A percentile compares a stretch with the other conserved stretches of the same genome.
Conservation (phyloP, 305 asterid genomes). For the Solanum hybrid region DNA sequence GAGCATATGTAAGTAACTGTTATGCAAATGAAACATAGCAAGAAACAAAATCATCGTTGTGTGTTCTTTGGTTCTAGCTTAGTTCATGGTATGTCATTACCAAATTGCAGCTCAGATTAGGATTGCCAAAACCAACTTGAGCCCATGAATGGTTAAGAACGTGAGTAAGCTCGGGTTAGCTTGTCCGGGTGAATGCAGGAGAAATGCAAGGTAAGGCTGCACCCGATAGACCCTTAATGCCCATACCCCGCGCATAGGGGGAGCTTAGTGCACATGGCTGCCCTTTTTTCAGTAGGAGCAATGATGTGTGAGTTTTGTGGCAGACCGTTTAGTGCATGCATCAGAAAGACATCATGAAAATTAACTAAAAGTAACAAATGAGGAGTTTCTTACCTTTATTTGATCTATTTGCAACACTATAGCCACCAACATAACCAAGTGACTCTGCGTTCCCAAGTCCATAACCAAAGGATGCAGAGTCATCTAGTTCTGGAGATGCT, state of each 20-base stretch:
- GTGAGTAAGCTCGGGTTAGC: not conserved
- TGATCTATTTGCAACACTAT: conserved; percentile 32
- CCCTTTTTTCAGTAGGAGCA: not conserved
- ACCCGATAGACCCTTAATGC: not conserved
- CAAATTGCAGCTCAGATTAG: not conserved
- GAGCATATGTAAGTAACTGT: not conserved
- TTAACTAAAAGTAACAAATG: not conserved
- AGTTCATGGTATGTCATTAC: not conserved
- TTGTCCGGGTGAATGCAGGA: not conserved
- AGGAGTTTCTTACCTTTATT: conserved; percentile 34
- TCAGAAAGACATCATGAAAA: not conserved
- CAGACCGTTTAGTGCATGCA: not conserved
- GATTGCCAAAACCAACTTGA: not conserved
- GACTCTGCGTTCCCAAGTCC: conserved; percentile 25
- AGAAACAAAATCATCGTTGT: not conserved
- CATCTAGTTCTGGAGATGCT: conserved; percentile 34
- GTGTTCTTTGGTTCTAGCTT: not conserved
- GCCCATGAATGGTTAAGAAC: not conserved
- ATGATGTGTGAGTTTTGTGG: not conserved
- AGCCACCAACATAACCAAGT: conserved; percentile 43
- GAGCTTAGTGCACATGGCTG: not conserved
- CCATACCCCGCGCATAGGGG: not conserved
- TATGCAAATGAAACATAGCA: not conserved
- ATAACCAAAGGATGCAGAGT: conserved; percentile 27
- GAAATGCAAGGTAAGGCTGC: not conserved